Base-by-base conservation (phyloP, 2,329 filamentous ascomycete species). In the Aspergillus latus region DNA sequence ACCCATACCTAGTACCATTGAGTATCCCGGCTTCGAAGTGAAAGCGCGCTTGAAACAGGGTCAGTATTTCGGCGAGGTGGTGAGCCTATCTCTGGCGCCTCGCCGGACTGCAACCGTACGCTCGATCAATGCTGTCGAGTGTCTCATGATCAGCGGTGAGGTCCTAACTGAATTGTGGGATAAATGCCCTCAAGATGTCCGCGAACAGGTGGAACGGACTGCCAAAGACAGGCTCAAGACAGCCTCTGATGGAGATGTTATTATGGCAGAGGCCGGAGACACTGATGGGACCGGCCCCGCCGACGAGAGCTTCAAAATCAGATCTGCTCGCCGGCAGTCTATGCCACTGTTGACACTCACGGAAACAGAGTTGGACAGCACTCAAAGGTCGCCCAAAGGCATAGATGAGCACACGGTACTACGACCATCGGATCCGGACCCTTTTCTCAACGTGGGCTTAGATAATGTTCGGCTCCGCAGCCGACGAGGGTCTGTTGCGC, bases 41-140 rank as follows among this genome's bases (percentile, higher is more conserved):
- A 85, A 85, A 67, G 86, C 86, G 9, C 83, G 93, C 45, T 76
- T 99, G 54, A 88, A 84, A 68, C 83, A 90, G 59, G 94, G 94
- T 0, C 93, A 97, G 68, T 97, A 97, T 68, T 99, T 99, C 80
- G 94, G 94, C 37, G 94, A 99, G 73, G 93, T 99, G 7, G 89
- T 92, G 5, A 97, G 92, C 71, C 75, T 99, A 57, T 92, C 91
- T 1, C 77, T 97, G 8, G 94, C 94, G 1, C 89, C 90, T 4
- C 86, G 88, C 56, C 84, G 94, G 65, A 97, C 94, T 3, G 94
- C 94, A 10, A 97, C 94, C 0, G 94, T 99, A 11, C 84, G 92
- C 51, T 91, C 92, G 8, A 90, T 99, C 54, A 91, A 90, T 0
- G 88, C 90, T 0, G 93, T 97, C 1, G 94, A 99, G 72, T 97